Conservation (phyloP, 2,329 filamentous ascomycete species). For the Aaosphaeria arxii region DNA sequence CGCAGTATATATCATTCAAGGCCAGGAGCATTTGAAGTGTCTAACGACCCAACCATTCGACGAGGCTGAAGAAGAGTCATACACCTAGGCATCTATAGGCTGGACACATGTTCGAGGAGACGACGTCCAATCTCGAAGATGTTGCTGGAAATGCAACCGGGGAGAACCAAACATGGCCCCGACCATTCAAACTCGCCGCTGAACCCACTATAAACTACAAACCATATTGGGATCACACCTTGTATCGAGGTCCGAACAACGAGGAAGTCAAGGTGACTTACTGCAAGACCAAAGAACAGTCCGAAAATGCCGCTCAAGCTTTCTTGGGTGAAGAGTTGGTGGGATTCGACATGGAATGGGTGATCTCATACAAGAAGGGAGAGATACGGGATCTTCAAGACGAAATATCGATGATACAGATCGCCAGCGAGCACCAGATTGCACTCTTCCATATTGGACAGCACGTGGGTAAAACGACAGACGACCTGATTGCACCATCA, state of each 20-base stretch:
- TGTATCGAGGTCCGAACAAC: conserved; percentile 60
- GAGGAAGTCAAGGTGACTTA: conserved; percentile 70
- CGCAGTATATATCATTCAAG: background rate
- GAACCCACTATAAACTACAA: background rate
- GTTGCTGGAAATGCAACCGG: no score
- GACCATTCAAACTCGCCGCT: background rate
- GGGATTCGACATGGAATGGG: conserved; percentile 93
- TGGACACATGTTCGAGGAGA: no score
- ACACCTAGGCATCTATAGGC: no score
- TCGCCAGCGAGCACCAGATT: conserved; percentile 74
- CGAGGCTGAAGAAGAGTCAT: no score
- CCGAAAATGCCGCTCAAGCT: conserved; percentile 63
- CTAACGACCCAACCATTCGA: no score
- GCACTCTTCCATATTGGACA: conserved; percentile 78
- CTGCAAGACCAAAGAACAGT: conserved; percentile 64
- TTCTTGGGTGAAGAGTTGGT: conserved; percentile 69
- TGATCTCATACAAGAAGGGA: conserved; percentile 44
- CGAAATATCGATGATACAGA: conserved; percentile 78
- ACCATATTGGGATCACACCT: conserved; percentile 62
- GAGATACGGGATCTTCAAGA: conserved; percentile 51
- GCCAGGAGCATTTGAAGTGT: no score
- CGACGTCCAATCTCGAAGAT: no score
- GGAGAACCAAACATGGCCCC: background rate
- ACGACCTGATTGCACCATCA: conserved; percentile 66
- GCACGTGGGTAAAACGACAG: conserved; percentile 38